These are phyloP conservation scores for Aphanomyces euteiches DNA, from an alignment of 352 stramenopile species.

Conservation along the genomic window DNA sequence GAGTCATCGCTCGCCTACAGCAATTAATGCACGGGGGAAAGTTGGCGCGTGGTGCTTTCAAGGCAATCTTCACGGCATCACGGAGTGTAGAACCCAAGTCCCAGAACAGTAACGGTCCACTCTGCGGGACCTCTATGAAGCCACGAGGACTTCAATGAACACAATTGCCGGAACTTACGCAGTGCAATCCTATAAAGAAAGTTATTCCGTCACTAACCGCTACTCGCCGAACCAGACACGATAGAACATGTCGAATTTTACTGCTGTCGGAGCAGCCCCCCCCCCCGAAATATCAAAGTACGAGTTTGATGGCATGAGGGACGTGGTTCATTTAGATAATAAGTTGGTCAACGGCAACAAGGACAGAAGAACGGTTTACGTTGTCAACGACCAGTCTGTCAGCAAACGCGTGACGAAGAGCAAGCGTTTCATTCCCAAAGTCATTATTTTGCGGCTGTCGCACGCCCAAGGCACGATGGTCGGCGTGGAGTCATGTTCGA, in stretches of 20 bases:
- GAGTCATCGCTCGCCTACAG: not conserved
- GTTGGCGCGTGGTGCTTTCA: not conserved
- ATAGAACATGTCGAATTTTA: not conserved
- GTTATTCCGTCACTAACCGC: not conserved
- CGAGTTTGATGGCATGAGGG: constrained; percentile 1
- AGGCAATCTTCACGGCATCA: not conserved
- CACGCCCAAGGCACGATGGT: not conserved
- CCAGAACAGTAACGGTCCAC: not conserved
- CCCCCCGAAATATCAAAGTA: not conserved
- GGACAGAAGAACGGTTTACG: constrained; percentile 19
- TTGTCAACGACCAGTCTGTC: constrained; percentile 23
- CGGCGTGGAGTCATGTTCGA: constrained; percentile 1
- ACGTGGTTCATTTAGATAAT: not conserved
- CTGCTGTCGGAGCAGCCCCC: not conserved
- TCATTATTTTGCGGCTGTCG: constrained; percentile 35
- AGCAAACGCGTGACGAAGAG: constrained; percentile 17
- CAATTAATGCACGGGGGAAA: not conserved
- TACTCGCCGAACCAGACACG: not conserved
- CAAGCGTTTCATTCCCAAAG: constrained; percentile 38
- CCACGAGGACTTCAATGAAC: not conserved
- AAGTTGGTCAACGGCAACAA: not conserved
- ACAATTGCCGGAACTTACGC: not conserved
- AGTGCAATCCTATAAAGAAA: not conserved
- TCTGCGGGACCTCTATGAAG: not conserved
- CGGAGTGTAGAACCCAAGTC: not conserved